phyloP scores from a whole-genome alignment of 176 grass and related monocot genomes.

The Miscanthus lutarioriparius region DNA sequence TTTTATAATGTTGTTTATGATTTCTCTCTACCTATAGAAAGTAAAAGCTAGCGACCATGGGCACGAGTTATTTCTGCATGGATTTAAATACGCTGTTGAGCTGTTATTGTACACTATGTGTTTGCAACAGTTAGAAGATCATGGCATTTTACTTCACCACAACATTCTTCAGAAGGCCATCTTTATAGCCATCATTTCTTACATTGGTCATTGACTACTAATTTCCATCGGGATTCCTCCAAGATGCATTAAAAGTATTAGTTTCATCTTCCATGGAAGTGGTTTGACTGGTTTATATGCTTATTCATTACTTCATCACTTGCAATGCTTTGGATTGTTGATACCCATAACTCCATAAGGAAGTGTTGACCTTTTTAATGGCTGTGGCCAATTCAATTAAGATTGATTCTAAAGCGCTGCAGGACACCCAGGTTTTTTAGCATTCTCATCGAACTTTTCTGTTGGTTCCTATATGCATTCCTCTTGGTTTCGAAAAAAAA shows the following conservation, averaged over 20 bases:
- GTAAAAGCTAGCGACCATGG: conserved; percentile 9
- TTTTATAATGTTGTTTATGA: conserved; percentile 12
- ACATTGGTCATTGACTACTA: neutral
- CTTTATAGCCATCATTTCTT: neutral
- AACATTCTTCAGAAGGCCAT: neutral
- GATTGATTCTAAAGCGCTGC: neutral
- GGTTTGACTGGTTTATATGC: conserved; percentile 1
- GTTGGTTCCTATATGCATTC: conserved; percentile 3
- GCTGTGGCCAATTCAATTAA: neutral
- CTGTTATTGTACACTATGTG: neutral
- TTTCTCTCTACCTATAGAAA: conserved; percentile 9
- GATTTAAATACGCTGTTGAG: neutral
- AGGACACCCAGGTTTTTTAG: neutral
- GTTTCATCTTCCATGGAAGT: conserved; percentile 12
- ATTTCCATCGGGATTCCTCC: conserved; percentile 2
- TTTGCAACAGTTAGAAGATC: conserved; percentile 1
- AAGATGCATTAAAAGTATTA: conserved; percentile 5
- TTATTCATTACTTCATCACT: neutral
- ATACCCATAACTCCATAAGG: neutral
- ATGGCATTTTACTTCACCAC: conserved; percentile 13
- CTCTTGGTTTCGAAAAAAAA: neutral
- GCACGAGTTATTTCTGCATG: conserved; percentile 11
- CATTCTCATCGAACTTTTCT: conserved; percentile 20
- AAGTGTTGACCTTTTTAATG: neutral
- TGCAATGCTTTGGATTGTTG: neutral